These are phyloP conservation scores for Aspergillus ibericus DNA, from an alignment of 2,329 filamentous ascomycete species.

Conservation along the genomic window DNA sequence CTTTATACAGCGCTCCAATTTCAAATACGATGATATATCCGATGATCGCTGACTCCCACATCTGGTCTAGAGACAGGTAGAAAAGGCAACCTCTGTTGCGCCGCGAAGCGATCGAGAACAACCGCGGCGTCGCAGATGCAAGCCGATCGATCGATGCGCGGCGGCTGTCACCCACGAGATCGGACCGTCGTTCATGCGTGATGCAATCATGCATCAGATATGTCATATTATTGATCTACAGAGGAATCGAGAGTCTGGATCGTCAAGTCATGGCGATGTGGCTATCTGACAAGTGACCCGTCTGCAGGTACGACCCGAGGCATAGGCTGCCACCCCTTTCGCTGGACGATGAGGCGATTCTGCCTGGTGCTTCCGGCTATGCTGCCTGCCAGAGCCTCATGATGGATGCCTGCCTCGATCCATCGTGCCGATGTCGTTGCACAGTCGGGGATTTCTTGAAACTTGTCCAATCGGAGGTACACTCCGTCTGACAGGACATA, in stretches of 20 bases:
- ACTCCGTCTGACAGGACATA: too few relatives aligned
- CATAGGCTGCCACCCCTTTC: not conserved
- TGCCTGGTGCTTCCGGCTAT: too few relatives aligned
- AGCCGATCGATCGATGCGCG: slow-evolving; percentile 12
- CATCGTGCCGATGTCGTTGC: too few relatives aligned
- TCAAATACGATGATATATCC: not conserved
- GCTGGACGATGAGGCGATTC: too few relatives aligned
- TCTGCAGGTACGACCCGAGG: not conserved
- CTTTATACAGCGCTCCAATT: not conserved
- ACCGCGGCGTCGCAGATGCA: not conserved
- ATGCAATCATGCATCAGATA: slow-evolving; percentile 8
- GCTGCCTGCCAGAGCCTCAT: too few relatives aligned
- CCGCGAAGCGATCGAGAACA: slow-evolving; percentile 5
- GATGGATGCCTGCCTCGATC: too few relatives aligned
- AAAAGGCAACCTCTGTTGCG: not conserved
- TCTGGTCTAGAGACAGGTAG: not conserved
- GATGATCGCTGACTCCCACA: slow-evolving; percentile 1
- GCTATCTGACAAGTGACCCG: not conserved
- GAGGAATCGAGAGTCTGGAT: not conserved
- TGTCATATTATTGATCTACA: not conserved
- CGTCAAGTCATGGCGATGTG: not conserved
- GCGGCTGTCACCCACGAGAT: slow-evolving; percentile 12
- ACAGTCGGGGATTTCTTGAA: too few relatives aligned
- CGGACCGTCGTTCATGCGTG: slow-evolving; percentile 1
- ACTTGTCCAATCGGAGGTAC: too few relatives aligned